Base-by-base conservation (phyloP, 192 early-diverging fungal species). In the Entophlyctis luteolus region DNA sequence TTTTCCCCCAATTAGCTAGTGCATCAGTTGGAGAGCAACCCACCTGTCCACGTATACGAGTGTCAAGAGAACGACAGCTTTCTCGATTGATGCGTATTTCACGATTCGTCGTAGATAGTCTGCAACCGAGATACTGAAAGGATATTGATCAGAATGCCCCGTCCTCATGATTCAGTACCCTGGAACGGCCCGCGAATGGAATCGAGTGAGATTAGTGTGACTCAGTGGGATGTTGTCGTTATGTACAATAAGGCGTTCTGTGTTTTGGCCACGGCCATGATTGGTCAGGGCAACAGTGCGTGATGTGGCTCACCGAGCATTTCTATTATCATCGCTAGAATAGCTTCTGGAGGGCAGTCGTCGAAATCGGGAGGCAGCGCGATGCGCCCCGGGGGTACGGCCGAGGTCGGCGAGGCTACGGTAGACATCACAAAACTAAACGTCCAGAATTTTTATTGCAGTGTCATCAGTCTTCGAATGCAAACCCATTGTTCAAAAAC, bases 31-130 rank as follows among this genome's bases (percentile, higher is more conserved):
- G 5, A 71, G 56, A 48, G 88, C 0, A 47, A 55, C 89, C 68
- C 88, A 93, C 65, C 93, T 92, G 74, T 99, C 96, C 55, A 99
- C 91, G 59, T 95, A 99, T 28, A 99, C 87, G 2, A 99, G 80
- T 31, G 97, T 70, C 27, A 94, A 83, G 1, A 99, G 70, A 4
- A 99, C 67, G 66, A 92, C 95, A 2, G 93, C 84, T n/a, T 88
- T 87, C 71, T 99, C 95, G 20, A 96, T 72, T 32, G 91, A 88
- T 34, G 93, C 93, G 74, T 94, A 98, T 74, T 90, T 92, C 57
- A 93, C 84, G 45, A 98, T 91, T 36, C 96, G 84, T 37, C 84
- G 80, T 48, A 99, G 73, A 71, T 99, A 99, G 55, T 98, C 96
- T 62, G 65, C 65, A 2, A 98, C 81, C 6, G 88, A 85, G 55